phyloP scores from a whole-genome alignment of 1,139 yeast genomes.

The Suhomyces guaymorum region DNA sequence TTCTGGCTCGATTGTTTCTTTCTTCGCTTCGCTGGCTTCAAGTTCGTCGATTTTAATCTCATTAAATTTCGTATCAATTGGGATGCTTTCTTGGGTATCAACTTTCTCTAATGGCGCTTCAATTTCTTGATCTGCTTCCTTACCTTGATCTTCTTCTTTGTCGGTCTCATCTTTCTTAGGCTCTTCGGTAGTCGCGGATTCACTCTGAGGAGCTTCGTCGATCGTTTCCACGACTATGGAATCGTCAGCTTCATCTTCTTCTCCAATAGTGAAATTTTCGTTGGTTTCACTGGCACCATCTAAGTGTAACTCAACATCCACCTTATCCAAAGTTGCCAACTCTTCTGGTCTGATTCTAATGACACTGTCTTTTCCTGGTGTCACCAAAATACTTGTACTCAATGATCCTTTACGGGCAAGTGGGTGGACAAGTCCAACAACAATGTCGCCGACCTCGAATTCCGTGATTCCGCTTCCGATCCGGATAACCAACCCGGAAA shows the following conservation, averaged over 20 bases:
- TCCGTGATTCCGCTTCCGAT: constrained; percentile 32
- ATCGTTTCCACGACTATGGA: constrained; percentile 2
- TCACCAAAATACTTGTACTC: constrained; percentile 36
- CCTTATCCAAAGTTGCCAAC: constrained; percentile 20
- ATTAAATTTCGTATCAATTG: constrained; percentile 6
- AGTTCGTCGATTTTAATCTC: constrained; percentile 6
- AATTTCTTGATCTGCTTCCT: not conserved
- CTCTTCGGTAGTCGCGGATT: not conserved
- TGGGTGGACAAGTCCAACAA: constrained; percentile 41
- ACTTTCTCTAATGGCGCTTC: not conserved
- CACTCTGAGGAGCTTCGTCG: no score
- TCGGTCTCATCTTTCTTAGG: not conserved
- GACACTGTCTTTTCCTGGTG: constrained; percentile 36
- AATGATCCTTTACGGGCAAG: constrained; percentile 39
- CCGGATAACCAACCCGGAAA: constrained; percentile 36
- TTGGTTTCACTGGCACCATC: not conserved
- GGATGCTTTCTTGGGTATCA: constrained; percentile 1
- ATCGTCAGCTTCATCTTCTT: constrained; percentile 9
- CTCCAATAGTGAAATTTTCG: constrained; percentile 7
- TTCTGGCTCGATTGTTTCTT: not conserved
- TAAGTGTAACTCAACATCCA: constrained; percentile 15
- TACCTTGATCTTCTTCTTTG: not conserved
- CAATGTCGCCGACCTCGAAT: constrained; percentile 36
- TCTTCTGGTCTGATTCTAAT: constrained; percentile 31
- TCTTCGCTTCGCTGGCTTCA: not conserved